Evolutionary conservation across 2,329 filamentous ascomycete genomes (phyloP), one percentile per base, ranked within the genome.

Genomic region (Furcasterigmium furcatum): DNA sequence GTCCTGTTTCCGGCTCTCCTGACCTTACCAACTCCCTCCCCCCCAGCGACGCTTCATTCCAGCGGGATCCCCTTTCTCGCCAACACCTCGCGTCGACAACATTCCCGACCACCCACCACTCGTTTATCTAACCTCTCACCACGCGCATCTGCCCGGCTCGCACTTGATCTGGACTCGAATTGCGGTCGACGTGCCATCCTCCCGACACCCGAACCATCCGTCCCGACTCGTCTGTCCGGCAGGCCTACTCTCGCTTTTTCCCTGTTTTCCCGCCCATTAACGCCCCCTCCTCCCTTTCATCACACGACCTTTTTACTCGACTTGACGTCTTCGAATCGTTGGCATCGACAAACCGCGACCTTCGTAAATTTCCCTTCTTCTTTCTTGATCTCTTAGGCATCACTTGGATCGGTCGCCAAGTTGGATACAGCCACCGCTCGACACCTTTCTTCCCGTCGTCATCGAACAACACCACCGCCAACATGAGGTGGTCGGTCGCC

Each of bases 401-500:
- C n/a, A n/a, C n/a, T n/a, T n/a, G n/a, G 21, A 42, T 9, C 40
- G 8, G 9, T 13, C 14, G 20, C 19, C 27, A 13, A 6, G 25
- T 8, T 14, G n/a, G 29, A 16, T 3, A 34, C 14, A 14, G 7
- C 7, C 14, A 40, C 18, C 38, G 10, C 29, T 41, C 25, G 7
- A 19, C 18, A n/a, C 16, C 34, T 8, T 4, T 25, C 38, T 29
- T 19, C n/a, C 25, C 39, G 8, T 19, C 39, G 39, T 18, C 16
- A 5, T 12, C 22, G 24, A 13, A 14, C 20, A 9, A 36, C 30
- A 52, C 41, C 46, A 52, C 44, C 45, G 46, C 49, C 61, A 69
- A 47, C 20, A 79, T 79, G 76, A 69, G 70, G 67, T 71, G 68
- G 56, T 64, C 68, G 46, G 58, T 67, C 42, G 60, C 66, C 54